Evolutionary conservation across 208 protist genomes (phyloP).

Genomic region (Trypanosoma avium): DNA sequence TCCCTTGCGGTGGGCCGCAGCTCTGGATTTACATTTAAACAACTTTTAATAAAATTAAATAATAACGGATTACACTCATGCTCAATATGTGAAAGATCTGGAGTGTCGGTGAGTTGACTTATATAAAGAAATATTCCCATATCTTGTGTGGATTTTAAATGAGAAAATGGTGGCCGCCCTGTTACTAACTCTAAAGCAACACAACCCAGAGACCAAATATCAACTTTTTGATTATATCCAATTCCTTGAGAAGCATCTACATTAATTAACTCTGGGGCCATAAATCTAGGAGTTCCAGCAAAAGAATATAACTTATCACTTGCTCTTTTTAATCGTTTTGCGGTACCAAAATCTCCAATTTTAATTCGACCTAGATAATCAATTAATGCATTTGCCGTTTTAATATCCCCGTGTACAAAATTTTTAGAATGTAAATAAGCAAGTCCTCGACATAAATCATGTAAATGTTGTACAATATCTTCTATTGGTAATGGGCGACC

Average conservation of each 20-base stretch:
- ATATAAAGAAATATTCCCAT: slow-evolving; percentile 88
- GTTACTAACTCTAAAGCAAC: slow-evolving; percentile 89
- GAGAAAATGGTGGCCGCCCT: slow-evolving; percentile 68
- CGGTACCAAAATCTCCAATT: slow-evolving; percentile 95
- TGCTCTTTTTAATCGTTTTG: slow-evolving; percentile 67
- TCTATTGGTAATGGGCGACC: slow-evolving; percentile 59
- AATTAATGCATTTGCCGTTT: slow-evolving; percentile 90
- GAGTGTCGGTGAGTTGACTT: slow-evolving; percentile 66
- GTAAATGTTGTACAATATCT: slow-evolving; percentile 72
- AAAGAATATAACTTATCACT: slow-evolving; percentile 78
- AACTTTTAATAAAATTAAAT: slow-evolving; percentile 77
- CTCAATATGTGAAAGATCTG: slow-evolving; percentile 76
- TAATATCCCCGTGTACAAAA: slow-evolving; percentile 91
- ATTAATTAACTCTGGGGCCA: slow-evolving; percentile 90
- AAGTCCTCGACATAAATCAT: slow-evolving; percentile 83
- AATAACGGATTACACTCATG: slow-evolving; percentile 61
- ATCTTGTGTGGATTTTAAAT: slow-evolving; percentile 65
- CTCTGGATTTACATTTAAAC: slow-evolving; percentile 67
- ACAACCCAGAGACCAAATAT: slow-evolving; percentile 91
- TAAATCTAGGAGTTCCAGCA: slow-evolving; percentile 90
- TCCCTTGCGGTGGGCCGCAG: slow-evolving; percentile 71
- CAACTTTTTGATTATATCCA: slow-evolving; percentile 87
- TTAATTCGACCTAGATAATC: slow-evolving; percentile 81
- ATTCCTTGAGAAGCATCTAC: slow-evolving; percentile 44
- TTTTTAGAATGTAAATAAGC: slow-evolving; percentile 87